Evolutionary conservation across 805 yeast species (phyloP).

Genomic region (Schwanniomyces occidentalis): DNA sequence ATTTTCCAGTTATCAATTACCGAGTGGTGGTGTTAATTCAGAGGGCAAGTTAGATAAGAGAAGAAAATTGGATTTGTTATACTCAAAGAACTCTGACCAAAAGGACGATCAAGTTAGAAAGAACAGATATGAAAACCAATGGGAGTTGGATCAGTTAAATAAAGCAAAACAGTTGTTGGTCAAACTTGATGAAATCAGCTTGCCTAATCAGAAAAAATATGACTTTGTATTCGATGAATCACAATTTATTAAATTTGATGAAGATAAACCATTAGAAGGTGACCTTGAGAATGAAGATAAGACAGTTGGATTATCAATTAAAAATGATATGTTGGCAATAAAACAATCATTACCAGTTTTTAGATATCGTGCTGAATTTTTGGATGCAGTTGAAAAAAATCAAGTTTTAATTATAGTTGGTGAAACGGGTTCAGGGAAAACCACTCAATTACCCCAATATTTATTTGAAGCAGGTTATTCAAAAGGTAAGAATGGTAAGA

Average conservation of each 20-base stretch:
- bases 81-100: constrained; percentile 26
- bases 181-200: constrained; percentile 40
- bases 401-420: constrained; percentile 79
- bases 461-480: constrained; percentile 81
- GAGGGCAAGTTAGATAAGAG: constrained; percentile 55
- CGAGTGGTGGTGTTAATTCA: constrained; percentile 55
- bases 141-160: constrained; percentile 56
- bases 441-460: constrained; percentile 91
- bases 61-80: constrained; percentile 53
- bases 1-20: constrained; percentile 45
- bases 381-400: constrained; percentile 57
- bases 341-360: constrained; percentile 77
- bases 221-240: constrained; percentile 76
- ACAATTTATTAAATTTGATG: constrained; percentile 38
- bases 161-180: constrained; percentile 36
- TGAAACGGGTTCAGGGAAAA: constrained; percentile 93
- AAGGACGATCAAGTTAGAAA: constrained; percentile 19
- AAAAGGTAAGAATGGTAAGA: constrained; percentile 31
- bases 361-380: constrained; percentile 56
- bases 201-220: constrained; percentile 50
- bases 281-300: constrained; percentile 10
- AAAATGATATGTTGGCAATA: constrained; percentile 43
- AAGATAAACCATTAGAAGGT: constrained; percentile 15
- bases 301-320: constrained; percentile 4
- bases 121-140: constrained; percentile 32